These are phyloP conservation scores for Corylus heterophylla DNA, from an alignment of 306 rosid species.

Conservation along the genomic window DNA sequence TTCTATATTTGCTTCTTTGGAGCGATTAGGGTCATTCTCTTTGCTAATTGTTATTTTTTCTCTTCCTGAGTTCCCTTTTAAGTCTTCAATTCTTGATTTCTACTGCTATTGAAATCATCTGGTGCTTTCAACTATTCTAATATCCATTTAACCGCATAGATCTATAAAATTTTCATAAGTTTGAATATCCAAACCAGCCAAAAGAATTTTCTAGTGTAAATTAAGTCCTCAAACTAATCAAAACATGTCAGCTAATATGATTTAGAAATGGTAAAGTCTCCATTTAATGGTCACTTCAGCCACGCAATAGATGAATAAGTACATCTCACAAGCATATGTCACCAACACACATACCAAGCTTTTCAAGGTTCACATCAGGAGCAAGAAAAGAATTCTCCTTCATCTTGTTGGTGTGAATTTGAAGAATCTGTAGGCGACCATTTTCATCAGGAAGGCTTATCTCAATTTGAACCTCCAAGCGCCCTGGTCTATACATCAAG, in stretches of 20 bases:
- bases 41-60: no score
- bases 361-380: conserved; percentile 86
- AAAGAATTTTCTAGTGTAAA: conserved; percentile 6
- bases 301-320: conserved; percentile 17
- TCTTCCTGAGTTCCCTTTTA: no score
- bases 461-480: conserved; percentile 98
- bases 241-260: no score
- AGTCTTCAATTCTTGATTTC: no score
- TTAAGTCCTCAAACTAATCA: no score
- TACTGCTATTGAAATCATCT: background rate
- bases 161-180: background rate
- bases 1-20: no score
- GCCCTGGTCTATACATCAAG: conserved; percentile 77
- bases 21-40: no score
- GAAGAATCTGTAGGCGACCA: conserved; percentile 97
- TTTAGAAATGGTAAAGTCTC: background rate
- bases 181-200: conserved; percentile 21
- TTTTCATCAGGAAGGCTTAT: conserved; percentile 98
- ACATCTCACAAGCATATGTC: conserved; percentile 24
- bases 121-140: background rate
- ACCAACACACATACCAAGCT: conserved; percentile 70
- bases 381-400: conserved; percentile 97
- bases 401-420: conserved; percentile 97
- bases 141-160: background rate
- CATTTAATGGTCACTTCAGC: conserved; percentile 15